These are phyloP conservation scores for Vigna angularis DNA, from an alignment of 306 rosid species.

Conservation along the genomic window DNA sequence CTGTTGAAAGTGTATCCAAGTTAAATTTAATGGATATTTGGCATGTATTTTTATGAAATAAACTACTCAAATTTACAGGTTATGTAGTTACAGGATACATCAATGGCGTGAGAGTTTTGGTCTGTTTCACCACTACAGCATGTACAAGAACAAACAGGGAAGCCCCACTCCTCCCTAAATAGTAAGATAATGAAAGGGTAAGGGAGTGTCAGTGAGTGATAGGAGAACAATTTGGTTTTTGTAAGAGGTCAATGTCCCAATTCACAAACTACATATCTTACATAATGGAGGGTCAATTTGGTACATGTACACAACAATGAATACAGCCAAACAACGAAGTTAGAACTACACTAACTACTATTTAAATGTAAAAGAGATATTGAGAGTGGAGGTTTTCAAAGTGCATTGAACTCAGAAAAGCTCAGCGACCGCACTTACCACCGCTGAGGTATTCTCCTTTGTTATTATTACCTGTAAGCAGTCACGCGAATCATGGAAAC, in stretches of 20 bases:
- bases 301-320: constrained; percentile 34
- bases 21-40: too few relatives aligned
- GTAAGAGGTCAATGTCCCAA: constrained; percentile 30
- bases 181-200: constrained; percentile 32
- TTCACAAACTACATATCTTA: constrained; percentile 4
- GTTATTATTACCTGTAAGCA: constrained; percentile 44
- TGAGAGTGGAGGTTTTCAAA: constrained; percentile 43
- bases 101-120: constrained; percentile 18
- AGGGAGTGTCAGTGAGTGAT: background rate
- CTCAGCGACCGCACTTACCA: constrained; percentile 46
- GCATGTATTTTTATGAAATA: too few relatives aligned
- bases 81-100: background rate
- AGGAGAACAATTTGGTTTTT: constrained; percentile 9
- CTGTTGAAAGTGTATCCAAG: too few relatives aligned
- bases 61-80: too few relatives aligned
- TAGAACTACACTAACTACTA: constrained; percentile 41
- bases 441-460: constrained; percentile 39
- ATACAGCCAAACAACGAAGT: constrained; percentile 47
- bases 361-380: constrained; percentile 36
- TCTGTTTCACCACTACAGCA: constrained; percentile 11
- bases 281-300: constrained; percentile 52
- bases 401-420: constrained; percentile 53
- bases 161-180: constrained; percentile 35
- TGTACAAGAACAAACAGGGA: constrained; percentile 37
- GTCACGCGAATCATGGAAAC: constrained; percentile 53